Conservation (phyloP, 2,329 filamentous ascomycete species). For the Penicillium sp. region DNA sequence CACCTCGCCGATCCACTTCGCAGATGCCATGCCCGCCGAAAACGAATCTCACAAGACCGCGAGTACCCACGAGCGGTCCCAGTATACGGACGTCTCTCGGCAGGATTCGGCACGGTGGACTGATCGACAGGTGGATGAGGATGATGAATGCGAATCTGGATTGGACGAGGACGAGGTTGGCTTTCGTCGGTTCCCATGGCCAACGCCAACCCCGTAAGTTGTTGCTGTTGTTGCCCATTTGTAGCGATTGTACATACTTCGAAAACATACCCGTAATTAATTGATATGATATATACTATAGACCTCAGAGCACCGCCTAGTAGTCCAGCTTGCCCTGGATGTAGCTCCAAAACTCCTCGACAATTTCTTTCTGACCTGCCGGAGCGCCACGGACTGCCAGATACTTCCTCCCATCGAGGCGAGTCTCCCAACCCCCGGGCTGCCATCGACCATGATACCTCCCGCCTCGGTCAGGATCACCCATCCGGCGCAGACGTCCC, state of each 20-base stretch:
- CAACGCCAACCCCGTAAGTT: neutral
- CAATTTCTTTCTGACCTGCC: conserved; percentile 37
- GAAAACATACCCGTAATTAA: conserved; percentile 12
- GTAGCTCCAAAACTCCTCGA: conserved; percentile 41
- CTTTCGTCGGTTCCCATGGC: conserved; percentile 15
- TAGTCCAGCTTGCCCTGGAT: conserved; percentile 39
- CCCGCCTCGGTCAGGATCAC: conserved; percentile 57
- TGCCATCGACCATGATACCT: conserved; percentile 55
- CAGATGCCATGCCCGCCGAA: conserved; percentile 7
- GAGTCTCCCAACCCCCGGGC: conserved; percentile 53
- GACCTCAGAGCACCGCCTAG: conserved; percentile 8
- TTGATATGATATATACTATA: neutral
- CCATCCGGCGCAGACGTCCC: conserved; percentile 63
- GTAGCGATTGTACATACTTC: conserved; percentile 12
- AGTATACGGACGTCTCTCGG: conserved; percentile 20
- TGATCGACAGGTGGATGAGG: conserved; percentile 56
- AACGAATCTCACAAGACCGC: conserved; percentile 8
- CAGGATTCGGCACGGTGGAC: conserved; percentile 60
- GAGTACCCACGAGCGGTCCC: conserved; percentile 8
- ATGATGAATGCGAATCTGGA: conserved; percentile 42
- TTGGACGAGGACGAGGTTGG: conserved; percentile 22
- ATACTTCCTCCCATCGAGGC: conserved; percentile 55
- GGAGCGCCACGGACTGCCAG: conserved; percentile 37
- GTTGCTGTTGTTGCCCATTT: too few relatives aligned
- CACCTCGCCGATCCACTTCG: neutral